phyloP scores from a whole-genome alignment of 345 rosid species.

The Psidium friedrichsthalianum region DNA sequence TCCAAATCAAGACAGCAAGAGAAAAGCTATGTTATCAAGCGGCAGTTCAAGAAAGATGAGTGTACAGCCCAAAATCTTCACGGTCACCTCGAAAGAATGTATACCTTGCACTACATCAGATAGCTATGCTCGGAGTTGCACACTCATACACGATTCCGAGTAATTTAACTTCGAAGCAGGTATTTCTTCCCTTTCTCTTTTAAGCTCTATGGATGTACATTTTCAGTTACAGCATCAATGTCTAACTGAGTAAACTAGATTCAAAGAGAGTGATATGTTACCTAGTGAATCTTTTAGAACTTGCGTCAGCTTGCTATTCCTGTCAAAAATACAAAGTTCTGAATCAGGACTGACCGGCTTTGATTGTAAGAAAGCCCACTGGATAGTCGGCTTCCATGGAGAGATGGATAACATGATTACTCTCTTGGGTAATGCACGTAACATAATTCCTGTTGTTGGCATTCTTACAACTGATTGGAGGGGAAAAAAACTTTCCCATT shows the following conservation, averaged over 20 bases:
- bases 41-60: background rate
- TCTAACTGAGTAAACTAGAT: background rate
- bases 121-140: background rate
- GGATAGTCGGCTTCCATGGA: background rate
- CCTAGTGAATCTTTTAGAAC: slow-evolving; percentile 81
- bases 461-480: background rate
- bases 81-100: background rate
- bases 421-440: background rate
- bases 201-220: background rate
- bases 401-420: background rate
- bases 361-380: background rate
- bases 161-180: background rate
- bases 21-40: background rate
- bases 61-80: background rate
- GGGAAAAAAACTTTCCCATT: background rate
- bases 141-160: background rate
- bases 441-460: background rate
- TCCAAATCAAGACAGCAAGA: background rate
- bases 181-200: background rate
- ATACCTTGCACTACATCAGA: background rate
- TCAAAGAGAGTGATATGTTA: slow-evolving; percentile 5
- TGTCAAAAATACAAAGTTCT: slow-evolving; percentile 17
- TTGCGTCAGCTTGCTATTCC: slow-evolving; percentile 85
- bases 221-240: background rate
- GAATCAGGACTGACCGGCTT: background rate